Percentiles rank a stretch among this genome's conserved stretches.
Conservation (phyloP, 2,329 filamentous ascomycete genomes). For the Hypomyces rosellus region DNA sequence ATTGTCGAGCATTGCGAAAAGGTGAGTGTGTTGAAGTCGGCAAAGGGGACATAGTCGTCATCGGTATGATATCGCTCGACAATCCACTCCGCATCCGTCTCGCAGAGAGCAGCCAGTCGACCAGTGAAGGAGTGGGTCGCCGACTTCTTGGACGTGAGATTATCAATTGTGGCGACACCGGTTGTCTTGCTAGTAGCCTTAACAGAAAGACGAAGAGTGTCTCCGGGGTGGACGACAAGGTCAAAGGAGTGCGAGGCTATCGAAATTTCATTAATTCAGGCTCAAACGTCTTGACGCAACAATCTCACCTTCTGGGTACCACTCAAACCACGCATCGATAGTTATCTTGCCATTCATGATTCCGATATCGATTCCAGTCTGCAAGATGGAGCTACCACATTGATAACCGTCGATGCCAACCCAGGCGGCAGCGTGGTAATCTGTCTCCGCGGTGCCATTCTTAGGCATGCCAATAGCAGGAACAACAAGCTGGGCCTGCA, state of each 20-base stretch:
- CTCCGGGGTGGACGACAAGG: neutral
- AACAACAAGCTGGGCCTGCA: neutral
- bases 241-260: neutral
- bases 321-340: slow-evolving; percentile 8
- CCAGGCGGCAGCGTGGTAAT: slow-evolving; percentile 26
- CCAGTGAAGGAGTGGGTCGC: slow-evolving; percentile 3
- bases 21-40: slow-evolving; percentile 4
- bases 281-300: no score
- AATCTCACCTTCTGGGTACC: slow-evolving; percentile 1
- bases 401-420: slow-evolving; percentile 39
- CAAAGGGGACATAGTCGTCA: neutral
- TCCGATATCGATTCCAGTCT: slow-evolving; percentile 28
- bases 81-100: slow-evolving; percentile 1
- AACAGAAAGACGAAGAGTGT: slow-evolving; percentile 1
- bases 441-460: neutral
- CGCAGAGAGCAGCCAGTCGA: neutral
- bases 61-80: slow-evolving; percentile 2
- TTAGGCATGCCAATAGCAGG: neutral
- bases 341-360: slow-evolving; percentile 1
- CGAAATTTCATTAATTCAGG: no score
- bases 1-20: neutral
- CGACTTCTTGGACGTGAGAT: slow-evolving; percentile 2
- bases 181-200: neutral
- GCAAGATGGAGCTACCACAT: slow-evolving; percentile 31
- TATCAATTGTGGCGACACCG: slow-evolving; percentile 5